These are phyloP conservation scores for Tylopilus plumbeoviolaceoides DNA, from an alignment of 768 basidiomycete genomes.

Conservation along the genomic window DNA sequence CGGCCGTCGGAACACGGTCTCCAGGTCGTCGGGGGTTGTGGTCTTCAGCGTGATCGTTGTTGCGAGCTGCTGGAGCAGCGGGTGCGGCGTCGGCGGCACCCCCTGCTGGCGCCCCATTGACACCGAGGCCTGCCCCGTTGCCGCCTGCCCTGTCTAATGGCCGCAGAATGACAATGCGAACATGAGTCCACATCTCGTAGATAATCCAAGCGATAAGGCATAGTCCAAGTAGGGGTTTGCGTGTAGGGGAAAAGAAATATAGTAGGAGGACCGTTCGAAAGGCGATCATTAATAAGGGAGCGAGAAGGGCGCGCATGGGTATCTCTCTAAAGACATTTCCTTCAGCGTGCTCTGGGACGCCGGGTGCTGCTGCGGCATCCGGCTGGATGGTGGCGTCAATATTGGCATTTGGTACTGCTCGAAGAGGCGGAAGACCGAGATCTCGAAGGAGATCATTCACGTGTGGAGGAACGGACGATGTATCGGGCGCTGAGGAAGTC, in stretches of 20 bases:
- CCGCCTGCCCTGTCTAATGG: conserved; percentile 32
- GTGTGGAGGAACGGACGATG: conserved; percentile 40
- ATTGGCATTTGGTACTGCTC: conserved; percentile 31
- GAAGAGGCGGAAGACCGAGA: conserved; percentile 55
- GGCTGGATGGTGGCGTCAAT: conserved; percentile 17
- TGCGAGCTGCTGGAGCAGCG: conserved; percentile 14
- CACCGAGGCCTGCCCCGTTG: conserved; percentile 20
- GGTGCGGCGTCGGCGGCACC: conserved; percentile 23
- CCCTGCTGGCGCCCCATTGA: conserved; percentile 19
- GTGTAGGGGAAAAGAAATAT: conserved; percentile 73
- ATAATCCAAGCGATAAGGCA: conserved; percentile 66
- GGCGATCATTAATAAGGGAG: conserved; percentile 63
- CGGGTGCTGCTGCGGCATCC: conserved; percentile 17
- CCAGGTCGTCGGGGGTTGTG: conserved; percentile 15
- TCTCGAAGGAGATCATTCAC: conserved; percentile 62
- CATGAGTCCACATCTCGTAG: conserved; percentile 73
- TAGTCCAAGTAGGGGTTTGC: conserved; percentile 66
- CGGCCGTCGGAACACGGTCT: conserved; percentile 14
- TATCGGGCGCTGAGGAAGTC: conserved; percentile 24
- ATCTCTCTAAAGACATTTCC: conserved; percentile 45
- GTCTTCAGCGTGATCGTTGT: conserved; percentile 13
- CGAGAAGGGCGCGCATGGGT: conserved; percentile 61
- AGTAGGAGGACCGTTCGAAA: conserved; percentile 65
- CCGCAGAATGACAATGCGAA: conserved; percentile 45
- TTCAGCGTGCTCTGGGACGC: conserved; percentile 25